Evolutionary conservation across 1,284 basidiomycete species (phyloP).

Genomic region (Agroathelia rolfsii): DNA sequence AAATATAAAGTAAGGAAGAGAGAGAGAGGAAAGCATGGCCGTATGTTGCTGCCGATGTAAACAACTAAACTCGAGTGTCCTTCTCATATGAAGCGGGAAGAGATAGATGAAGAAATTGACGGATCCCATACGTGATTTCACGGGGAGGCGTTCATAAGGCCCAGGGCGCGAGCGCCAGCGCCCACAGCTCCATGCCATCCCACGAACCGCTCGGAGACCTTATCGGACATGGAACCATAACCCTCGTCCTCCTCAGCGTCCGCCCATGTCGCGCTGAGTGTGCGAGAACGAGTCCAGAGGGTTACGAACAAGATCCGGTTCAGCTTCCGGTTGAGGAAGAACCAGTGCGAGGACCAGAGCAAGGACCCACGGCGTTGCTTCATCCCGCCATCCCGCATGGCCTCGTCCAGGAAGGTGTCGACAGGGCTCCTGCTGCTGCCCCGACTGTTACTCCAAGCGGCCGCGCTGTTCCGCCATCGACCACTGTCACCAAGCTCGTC

Average conservation of each 20-base stretch:
- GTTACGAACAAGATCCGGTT: slow-evolving; percentile 93
- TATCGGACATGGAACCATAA: slow-evolving; percentile 22
- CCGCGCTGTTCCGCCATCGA: slow-evolving; percentile 1
- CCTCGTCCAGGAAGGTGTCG: slow-evolving; percentile 13
- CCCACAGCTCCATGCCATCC: slow-evolving; percentile 70
- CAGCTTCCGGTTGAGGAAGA: slow-evolving; percentile 89
- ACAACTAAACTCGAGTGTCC: too few species aligned
- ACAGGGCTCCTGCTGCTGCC: slow-evolving; percentile 19
- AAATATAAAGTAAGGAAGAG: too few species aligned
- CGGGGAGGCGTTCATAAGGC: slow-evolving; percentile 30
- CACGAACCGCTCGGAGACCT: slow-evolving; percentile 46
- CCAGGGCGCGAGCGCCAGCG: slow-evolving; percentile 68
- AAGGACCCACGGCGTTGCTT: slow-evolving; percentile 59
- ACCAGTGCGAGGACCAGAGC: slow-evolving; percentile 96
- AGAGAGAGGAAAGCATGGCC: too few species aligned
- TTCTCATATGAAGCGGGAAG: too few species aligned
- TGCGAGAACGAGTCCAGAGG: slow-evolving; percentile 81
- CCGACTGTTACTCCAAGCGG: slow-evolving; percentile 12
- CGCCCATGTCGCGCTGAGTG: slow-evolving; percentile 42
- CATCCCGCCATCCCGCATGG: slow-evolving; percentile 21
- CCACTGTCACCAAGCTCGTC: slow-evolving; percentile 43
- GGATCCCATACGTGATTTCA: too few species aligned
- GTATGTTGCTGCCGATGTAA: too few species aligned
- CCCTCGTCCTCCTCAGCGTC: slow-evolving; percentile 33
- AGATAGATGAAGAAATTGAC: too few species aligned